Evolutionary conservation across 225 moss, liverwort and hornwort genomes (phyloP), one percentile per base, ranked within the genome.

Genomic region (Lunularia cruciata): DNA sequence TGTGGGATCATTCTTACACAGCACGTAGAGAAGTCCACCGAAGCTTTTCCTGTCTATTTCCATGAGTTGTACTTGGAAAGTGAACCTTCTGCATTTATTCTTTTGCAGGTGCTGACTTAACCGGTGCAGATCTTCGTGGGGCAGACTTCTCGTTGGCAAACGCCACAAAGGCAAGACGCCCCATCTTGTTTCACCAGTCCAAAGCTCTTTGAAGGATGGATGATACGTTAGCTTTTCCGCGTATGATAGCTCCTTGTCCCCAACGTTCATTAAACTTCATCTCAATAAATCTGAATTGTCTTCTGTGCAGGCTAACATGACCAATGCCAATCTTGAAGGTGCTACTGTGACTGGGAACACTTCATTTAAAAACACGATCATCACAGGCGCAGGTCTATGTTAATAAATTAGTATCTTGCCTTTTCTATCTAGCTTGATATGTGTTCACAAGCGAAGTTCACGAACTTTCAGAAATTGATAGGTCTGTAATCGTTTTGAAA

Each of bases 301-400:
- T 59, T 35, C 31, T 19, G 8, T 53, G 45, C 84, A 96, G 96
- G 90, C 98, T 23, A 93, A 99, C 64, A 70, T 99, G 83, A 91
- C 91, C 9, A 99, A 99, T 76, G 98, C 98, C 63, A 86, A 69
- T 71, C 75, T 99, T 79, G 98, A 99, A 72, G 98, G 98, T 66
- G 93, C 98, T 14, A 79, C 86, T 74, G 98, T 99, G 28, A 99
- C 93, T 9, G 98, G 98, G n/a, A 99, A 99, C 80, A 99, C 98
- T 19, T 99, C 93, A 34, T 91, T 93, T 59, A 93, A 91, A 68
- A 85, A 86, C 54, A 70, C 93, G 10, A 81, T 85, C 30, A 99
- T 99, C 69, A 93, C 91, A 33, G 98, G 98, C 54, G 98, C 96
- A 69, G 92, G 96, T 96, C n/a, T 83, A 22, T 19, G 51, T 43